These are phyloP conservation scores for Fusarium miscanthi DNA, from an alignment of 2,329 filamentous ascomycete genomes.

Conservation along the genomic window DNA sequence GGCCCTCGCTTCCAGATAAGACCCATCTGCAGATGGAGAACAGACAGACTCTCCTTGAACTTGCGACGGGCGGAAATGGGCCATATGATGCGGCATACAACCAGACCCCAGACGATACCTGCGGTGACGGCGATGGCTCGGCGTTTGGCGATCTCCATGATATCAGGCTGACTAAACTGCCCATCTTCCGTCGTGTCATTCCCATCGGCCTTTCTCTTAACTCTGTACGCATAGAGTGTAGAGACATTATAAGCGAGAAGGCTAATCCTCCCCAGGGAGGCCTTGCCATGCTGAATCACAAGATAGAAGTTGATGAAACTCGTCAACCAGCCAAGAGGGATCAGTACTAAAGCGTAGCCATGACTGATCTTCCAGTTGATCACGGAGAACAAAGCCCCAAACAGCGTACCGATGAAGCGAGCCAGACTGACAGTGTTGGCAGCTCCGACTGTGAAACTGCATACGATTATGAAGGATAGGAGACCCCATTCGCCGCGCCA, in stretches of 20 bases:
- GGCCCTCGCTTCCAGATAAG: constrained; percentile 96
- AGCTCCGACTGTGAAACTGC: constrained; percentile 97
- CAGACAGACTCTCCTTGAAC: constrained; percentile 86
- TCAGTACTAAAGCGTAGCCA: constrained; percentile 78
- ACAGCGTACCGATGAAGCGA: constrained; percentile 85
- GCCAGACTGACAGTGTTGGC: constrained; percentile 92
- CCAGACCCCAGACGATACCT: constrained; percentile 91
- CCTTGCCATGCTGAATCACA: constrained; percentile 85
- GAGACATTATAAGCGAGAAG: constrained; percentile 96
- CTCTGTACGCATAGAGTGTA: constrained; percentile 90
- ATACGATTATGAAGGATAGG: constrained; percentile 98
- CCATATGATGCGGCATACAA: constrained; percentile 91
- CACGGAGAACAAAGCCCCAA: constrained; percentile 81
- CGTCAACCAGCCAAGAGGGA: constrained; percentile 83
- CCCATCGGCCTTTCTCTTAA: constrained; percentile 78
- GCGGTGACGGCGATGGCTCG: constrained; percentile 88
- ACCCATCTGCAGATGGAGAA: constrained; percentile 93
- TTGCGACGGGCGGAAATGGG: constrained; percentile 90
- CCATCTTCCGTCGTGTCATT: constrained; percentile 81
- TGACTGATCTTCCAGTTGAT: constrained; percentile 81
- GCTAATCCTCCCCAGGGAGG: constrained; percentile 91
- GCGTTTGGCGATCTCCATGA: constrained; percentile 87
- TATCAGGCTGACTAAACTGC: constrained; percentile 82
- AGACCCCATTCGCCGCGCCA: constrained; percentile 98
- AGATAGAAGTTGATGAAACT: constrained; percentile 88